Evolutionary conservation across 768 basidiomycete genomes (phyloP).

Genomic region (Mycena capillaripes): DNA sequence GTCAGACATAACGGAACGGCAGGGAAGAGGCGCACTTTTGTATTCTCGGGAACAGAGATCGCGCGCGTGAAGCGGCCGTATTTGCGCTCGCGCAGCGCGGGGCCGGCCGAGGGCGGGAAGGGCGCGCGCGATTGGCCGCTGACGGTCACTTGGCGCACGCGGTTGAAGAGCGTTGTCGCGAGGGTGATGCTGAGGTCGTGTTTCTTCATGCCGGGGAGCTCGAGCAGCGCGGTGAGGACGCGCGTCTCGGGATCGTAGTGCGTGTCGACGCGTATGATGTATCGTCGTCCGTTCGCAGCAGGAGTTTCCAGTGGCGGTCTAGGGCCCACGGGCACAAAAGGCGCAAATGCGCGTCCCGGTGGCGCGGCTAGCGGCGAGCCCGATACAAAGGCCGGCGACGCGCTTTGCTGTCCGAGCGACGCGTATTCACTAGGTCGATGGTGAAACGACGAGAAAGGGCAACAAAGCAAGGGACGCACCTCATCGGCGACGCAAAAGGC

Average conservation of each 20-base stretch:
- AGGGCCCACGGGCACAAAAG: not conserved
- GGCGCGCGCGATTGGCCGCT: constrained; percentile 59
- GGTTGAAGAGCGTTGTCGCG: constrained; percentile 71
- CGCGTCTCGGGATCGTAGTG: constrained; percentile 66
- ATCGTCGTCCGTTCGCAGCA: constrained; percentile 42
- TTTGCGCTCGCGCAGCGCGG: constrained; percentile 53
- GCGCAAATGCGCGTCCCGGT: constrained; percentile 14
- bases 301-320: constrained; percentile 7
- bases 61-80: constrained; percentile 65
- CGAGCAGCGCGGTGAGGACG: too few relatives aligned
- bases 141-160: constrained; percentile 73
- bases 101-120: constrained; percentile 44
- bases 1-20: constrained; percentile 34
- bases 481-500: constrained; percentile 41
- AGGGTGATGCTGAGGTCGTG: too few relatives aligned
- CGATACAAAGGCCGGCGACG: constrained; percentile 24
- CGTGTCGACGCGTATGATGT: constrained; percentile 72
- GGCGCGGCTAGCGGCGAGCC: constrained; percentile 17
- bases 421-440: constrained; percentile 15
- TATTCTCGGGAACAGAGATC: constrained; percentile 68
- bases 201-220: too few relatives aligned
- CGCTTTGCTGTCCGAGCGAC: not conserved
- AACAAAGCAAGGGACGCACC: constrained; percentile 20
- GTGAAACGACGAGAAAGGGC: constrained; percentile 39
- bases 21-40: constrained; percentile 60